Evolutionary conservation across 306 rosid species (phyloP), one percentile per base, ranked within the genome.

Genomic region (Pyrus bretschneideri): DNA sequence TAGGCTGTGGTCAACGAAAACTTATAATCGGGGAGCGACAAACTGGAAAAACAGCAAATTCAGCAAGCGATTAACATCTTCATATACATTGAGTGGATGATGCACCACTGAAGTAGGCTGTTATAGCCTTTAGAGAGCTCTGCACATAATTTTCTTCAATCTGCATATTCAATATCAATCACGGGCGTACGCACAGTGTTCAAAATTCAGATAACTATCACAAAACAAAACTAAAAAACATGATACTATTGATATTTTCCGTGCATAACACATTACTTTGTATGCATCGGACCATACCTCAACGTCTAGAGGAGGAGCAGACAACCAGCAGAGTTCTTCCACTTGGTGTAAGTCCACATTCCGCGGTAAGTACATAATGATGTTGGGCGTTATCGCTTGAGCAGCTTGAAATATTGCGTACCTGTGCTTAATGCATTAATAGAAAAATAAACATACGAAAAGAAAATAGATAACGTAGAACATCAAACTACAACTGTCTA

Each of bases 281-380:
- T 14, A 65, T 78, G 27, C 13, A 44, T 10, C 75, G 19, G 3
- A 27, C 44, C 67, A 12, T 40, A 83, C 83, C 83, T 83, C 86
- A 71, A 79, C 60, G 30, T 67, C 64, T 49, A 83, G 27, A 31
- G 86, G 86, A 60, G 86, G 86, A 83, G 81, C 71, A 58, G 83
- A 83, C 46, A 83, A 27, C 86, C 86, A 79, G 67, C 83, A 75
- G 14, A 83, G 77, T 69, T 79, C 83, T 57, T 72, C 72, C 12
- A 83, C 83, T 42, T 79, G 86, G 17, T n/a, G 46, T 2, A 76
- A 74, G 83, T 83, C 83, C 9, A 70, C 72, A 70, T 76, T 79
- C 71, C 73, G 75, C 11, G 86, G 86, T 51, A 83, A 77, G 66
- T 71, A 79, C 83, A 83, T 75, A 29, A 83, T 76, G 65, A 83